Conservation (phyloP, 306 rosid genomes). For the Boehmeria nivea region DNA sequence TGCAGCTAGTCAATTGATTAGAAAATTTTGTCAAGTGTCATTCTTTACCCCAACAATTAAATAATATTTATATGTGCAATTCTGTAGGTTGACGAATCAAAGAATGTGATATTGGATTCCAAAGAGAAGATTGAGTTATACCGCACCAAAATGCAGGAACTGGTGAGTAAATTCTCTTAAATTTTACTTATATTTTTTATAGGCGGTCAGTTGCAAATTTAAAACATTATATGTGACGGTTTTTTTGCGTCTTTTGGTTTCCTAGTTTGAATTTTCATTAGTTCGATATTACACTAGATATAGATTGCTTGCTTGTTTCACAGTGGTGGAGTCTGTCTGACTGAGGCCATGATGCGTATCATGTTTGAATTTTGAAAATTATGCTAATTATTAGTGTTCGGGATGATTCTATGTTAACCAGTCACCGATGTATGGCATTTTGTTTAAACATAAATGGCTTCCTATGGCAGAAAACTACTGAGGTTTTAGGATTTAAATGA, state of each 20-base stretch:
- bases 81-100: slow-evolving; percentile 55
- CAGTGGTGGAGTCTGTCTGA: not conserved
- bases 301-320: not conserved
- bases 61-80: slow-evolving; percentile 9
- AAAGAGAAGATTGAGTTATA: slow-evolving; percentile 78
- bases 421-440: not conserved
- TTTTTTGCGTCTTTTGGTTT: not conserved
- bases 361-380: not conserved
- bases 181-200: slow-evolving; percentile 19
- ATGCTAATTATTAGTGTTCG: not conserved
- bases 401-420: not conserved
- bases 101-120: slow-evolving; percentile 65
- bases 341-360: not conserved
- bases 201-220: not conserved
- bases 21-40: not conserved
- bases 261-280: not conserved
- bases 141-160: slow-evolving; percentile 92
- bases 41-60: slow-evolving; percentile 13
- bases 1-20: slow-evolving; percentile 8
- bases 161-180: slow-evolving; percentile 56
- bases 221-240: too few species aligned
- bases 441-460: not conserved
- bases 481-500: not conserved
- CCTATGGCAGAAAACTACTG: not conserved
- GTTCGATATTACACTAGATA: too few species aligned